Percentiles rank a stretch among this genome's conserved stretches.
phyloP scores from a whole-genome alignment of 257 asterid genomes.

The Fraxinus americana region DNA sequence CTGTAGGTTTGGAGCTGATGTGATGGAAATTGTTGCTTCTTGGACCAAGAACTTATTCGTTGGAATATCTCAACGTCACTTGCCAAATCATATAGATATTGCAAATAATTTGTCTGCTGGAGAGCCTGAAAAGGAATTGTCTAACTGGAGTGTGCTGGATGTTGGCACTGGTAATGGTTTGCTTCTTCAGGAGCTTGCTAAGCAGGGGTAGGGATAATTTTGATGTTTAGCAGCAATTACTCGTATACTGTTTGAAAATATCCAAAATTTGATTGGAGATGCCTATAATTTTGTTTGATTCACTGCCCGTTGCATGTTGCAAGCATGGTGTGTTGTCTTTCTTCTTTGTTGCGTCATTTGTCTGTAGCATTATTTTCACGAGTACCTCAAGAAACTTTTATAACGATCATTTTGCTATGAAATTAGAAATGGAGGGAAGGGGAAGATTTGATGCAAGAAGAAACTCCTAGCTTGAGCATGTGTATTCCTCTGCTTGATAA shows the following conservation, averaged over 20 bases:
- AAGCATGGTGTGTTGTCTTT: neutral
- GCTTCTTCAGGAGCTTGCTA: constrained; percentile 94
- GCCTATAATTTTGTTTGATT: neutral
- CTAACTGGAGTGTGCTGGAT: constrained; percentile 88
- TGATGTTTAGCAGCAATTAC: constrained; percentile 22
- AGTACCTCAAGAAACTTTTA: neutral
- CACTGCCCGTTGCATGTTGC: constrained; percentile 5
- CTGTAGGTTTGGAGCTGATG: constrained; percentile 92
- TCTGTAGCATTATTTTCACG: neutral
- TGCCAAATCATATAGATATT: constrained; percentile 59
- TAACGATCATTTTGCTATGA: no score
- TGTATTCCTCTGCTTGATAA: neutral
- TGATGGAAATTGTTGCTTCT: constrained; percentile 83
- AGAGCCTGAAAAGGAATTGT: constrained; percentile 61
- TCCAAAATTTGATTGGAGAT: neutral
- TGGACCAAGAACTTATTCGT: constrained; percentile 86
- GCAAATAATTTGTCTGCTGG: constrained; percentile 49
- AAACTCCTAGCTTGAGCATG: neutral
- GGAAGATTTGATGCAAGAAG: neutral
- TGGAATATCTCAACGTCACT: constrained; percentile 65
- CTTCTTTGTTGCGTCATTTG: constrained; percentile 17
- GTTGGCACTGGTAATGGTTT: constrained; percentile 98
- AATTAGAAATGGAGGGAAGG: no score
- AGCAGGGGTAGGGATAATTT: constrained; percentile 79
- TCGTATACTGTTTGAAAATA: neutral